Base-by-base conservation (phyloP, 768 basidiomycete genomes). In the Leccinellum albellum region DNA sequence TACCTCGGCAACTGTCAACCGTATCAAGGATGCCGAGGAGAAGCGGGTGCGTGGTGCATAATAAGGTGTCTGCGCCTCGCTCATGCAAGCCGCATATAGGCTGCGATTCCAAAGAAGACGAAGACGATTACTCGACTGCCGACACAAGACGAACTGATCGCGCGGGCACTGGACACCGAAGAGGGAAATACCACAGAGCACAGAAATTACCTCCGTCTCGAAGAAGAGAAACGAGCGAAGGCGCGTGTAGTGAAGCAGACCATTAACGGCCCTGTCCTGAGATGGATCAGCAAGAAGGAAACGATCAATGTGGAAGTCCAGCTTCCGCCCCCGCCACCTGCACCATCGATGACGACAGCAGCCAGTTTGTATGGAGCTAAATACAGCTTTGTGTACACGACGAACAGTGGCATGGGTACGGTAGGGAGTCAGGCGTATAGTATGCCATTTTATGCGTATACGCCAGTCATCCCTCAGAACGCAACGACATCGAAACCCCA, bases 91-190 rank as follows among this genome's bases (percentile, higher is more conserved):
- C 15, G n/a, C 40, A 52, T 55, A 32, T 51, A 86, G 85, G 82
- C 84, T 13, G 76, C 85, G 0, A 60, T 75, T 10, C 82, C 87
- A 1, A 90, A 85, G 73, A 87, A 86, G 63, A 66, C 72, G 7
- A 88, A 84, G 65, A 69, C 71, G 3, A 77, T 76, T 53, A 77
- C 74, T 23, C 84, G 78, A 29, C 69, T 75, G 6, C 80, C 78
- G 45, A 91, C 91, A 0, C 93, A 95, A 65, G 88, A 82, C n/a
- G 89, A 94, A 64, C 80, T 94, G 8, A 88, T 95, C 55, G 85
- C 84, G 2, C 83, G 83, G 7, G 93, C 93, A 0, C 81, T 94
- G 17, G 89, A 93, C 64, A 91, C 86, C 52, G 93, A 94, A 70
- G 92, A 93, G 70, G 85, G 87, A 0, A 95, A 95, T 67, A 84